Conservation (phyloP, 768 basidiomycete genomes). For the Amanita rimosa region DNA sequence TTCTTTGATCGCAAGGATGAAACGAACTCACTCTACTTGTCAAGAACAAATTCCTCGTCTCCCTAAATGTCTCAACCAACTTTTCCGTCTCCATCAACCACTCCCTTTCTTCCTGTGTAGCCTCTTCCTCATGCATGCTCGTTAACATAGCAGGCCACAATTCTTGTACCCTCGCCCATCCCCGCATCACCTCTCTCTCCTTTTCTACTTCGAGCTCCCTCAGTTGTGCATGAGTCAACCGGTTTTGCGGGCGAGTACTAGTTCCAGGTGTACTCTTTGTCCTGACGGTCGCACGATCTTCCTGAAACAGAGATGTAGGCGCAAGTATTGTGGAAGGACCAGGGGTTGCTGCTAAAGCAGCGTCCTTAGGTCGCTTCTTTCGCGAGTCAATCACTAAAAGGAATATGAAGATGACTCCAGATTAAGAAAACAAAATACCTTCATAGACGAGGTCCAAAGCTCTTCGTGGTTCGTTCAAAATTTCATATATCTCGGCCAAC, state of each 20-base stretch:
- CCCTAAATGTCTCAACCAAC: constrained; percentile 80
- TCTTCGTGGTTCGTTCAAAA: constrained; percentile 64
- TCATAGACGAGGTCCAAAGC: constrained; percentile 79
- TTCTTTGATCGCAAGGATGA: not conserved
- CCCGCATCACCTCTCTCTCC: constrained; percentile 50
- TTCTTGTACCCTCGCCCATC: constrained; percentile 49
- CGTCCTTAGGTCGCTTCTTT: constrained; percentile 29
- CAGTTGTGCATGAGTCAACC: constrained; percentile 48
- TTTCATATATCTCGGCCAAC: constrained; percentile 84
- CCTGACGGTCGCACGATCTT: constrained; percentile 31
- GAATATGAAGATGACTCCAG: not conserved
- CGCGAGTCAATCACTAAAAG: constrained; percentile 47
- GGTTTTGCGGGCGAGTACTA: constrained; percentile 22
- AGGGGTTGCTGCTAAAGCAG: constrained; percentile 8
- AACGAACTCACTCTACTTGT: constrained; percentile 50
- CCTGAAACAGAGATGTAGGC: constrained; percentile 51
- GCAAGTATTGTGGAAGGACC: constrained; percentile 10
- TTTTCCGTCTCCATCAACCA: constrained; percentile 83
- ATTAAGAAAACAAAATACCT: constrained; percentile 32
- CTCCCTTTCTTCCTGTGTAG: constrained; percentile 24
- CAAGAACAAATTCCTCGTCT: constrained; percentile 76
- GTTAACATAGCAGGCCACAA: constrained; percentile 47
- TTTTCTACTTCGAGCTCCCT: constrained; percentile 53
- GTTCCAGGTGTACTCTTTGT: constrained; percentile 18
- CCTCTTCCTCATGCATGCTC: constrained; percentile 24